A percentile compares a stretch with the other conserved stretches of the same genome.
phyloP scores from a whole-genome alignment of 805 yeast species.

The Grigorovia transvaalensis region DNA sequence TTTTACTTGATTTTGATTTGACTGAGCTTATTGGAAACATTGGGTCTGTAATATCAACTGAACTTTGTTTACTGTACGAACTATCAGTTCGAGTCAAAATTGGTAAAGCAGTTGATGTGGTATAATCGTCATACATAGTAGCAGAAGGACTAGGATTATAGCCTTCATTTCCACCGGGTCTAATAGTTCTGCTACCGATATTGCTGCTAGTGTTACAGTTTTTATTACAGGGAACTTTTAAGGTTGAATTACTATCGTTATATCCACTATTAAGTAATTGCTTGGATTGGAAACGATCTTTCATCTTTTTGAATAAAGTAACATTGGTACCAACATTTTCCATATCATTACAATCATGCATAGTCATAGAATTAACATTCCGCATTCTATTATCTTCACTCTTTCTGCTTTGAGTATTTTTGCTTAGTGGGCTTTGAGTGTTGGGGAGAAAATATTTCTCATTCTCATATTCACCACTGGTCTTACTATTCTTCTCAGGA shows the following conservation, averaged over 20 bases:
- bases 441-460: not conserved
- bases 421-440: not conserved
- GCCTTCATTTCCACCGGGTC: not conserved
- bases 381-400: no score
- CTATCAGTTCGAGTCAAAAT: not conserved
- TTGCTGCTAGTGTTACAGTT: not conserved
- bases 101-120: not conserved
- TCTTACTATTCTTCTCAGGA: not conserved
- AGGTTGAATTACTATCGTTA: not conserved
- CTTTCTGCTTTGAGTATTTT: no score
- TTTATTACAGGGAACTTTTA: not conserved
- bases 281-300: slow-evolving; percentile 1
- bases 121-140: not conserved
- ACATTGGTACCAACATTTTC: not conserved
- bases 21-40: not conserved
- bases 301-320: slow-evolving; percentile 2
- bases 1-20: no score
- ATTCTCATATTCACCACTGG: not conserved
- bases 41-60: slow-evolving; percentile 2
- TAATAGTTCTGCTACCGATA: no score
- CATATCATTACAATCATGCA: not conserved
- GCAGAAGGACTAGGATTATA: not conserved
- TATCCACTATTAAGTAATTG: not conserved
- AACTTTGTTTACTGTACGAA: not conserved
- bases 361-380: not conserved